Conservation (phyloP, 2,329 filamentous ascomycete genomes). For the Colletotrichum orbiculare region DNA sequence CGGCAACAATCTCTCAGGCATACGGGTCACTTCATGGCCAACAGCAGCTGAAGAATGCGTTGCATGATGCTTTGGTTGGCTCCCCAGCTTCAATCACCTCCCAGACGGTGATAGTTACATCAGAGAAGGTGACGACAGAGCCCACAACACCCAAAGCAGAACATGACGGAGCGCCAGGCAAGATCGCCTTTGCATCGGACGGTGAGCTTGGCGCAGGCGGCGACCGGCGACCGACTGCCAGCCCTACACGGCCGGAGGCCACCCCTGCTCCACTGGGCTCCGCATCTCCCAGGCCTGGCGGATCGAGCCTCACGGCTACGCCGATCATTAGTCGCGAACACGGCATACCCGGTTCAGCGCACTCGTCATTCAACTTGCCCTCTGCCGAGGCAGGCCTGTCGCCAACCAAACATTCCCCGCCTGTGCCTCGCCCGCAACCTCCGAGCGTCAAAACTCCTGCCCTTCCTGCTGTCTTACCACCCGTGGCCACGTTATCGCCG, state of each 20-base stretch:
- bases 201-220: background rate
- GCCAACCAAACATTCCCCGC: constrained; percentile 63
- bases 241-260: constrained; percentile 1
- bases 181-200: background rate
- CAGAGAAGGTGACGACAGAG: background rate
- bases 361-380: constrained; percentile 40
- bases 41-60: too few relatives aligned
- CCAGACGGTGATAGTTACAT: too few relatives aligned
- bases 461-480: constrained; percentile 64
- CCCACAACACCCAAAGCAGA: constrained; percentile 25
- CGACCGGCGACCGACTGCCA: constrained; percentile 1
- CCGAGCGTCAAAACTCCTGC: constrained; percentile 28
- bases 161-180: background rate
- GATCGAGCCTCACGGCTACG: constrained; percentile 33
- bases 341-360: constrained; percentile 33
- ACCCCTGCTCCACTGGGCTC: constrained; percentile 23
- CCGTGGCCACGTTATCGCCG: constrained; percentile 67
- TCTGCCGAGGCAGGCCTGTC: constrained; percentile 61
- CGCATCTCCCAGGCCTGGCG: constrained; percentile 29
- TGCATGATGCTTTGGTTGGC: too few relatives aligned
- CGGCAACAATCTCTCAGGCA: too few relatives aligned
- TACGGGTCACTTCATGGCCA: too few relatives aligned
- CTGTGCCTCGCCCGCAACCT: constrained; percentile 42
- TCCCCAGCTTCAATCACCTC: too few relatives aligned
- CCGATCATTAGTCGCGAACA: constrained; percentile 35